Conservation (phyloP, 1,284 basidiomycete genomes). For the Tilletiopsis washingtonensis region DNA sequence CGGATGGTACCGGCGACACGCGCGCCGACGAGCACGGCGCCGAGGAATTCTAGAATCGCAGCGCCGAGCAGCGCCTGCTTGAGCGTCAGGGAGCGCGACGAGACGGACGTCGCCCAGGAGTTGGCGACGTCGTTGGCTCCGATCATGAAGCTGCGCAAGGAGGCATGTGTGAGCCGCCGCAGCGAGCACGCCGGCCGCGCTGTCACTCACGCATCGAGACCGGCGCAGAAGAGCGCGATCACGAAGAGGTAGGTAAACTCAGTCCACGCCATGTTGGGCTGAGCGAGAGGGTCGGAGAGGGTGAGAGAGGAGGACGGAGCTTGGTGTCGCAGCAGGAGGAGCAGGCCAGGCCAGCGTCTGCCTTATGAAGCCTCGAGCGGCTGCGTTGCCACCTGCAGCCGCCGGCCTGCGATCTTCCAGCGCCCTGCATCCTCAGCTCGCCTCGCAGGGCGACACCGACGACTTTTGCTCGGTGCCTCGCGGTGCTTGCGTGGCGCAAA, state of each 20-base stretch:
- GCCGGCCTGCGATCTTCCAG: no score
- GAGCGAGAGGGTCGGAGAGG: background rate
- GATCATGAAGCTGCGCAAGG: constrained; percentile 20
- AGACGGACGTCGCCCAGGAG: constrained; percentile 26
- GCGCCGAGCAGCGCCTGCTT: constrained; percentile 17
- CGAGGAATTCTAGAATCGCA: constrained; percentile 23
- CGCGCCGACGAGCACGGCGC: constrained; percentile 21
- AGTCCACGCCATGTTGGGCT: background rate
- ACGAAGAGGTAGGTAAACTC: constrained; percentile 27
- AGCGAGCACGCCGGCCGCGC: no score
- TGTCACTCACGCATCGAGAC: constrained; percentile 19
- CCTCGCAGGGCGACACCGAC: no score
- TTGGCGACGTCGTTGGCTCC: constrained; percentile 35
- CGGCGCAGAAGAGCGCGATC: constrained; percentile 17
- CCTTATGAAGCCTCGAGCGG: background rate
- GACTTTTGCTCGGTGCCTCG: no score
- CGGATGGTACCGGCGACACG: constrained; percentile 21
- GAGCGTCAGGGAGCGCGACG: constrained; percentile 21
- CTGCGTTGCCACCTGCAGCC: no score
- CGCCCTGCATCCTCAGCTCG: no score
- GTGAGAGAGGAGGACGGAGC: background rate
- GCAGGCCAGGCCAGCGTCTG: background rate
- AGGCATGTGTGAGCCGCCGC: no score
- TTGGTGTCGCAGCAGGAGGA: background rate
- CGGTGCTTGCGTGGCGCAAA: no score